Conservation (phyloP, 495 filamentous ascomycete species). For the Tuber aestivum region DNA sequence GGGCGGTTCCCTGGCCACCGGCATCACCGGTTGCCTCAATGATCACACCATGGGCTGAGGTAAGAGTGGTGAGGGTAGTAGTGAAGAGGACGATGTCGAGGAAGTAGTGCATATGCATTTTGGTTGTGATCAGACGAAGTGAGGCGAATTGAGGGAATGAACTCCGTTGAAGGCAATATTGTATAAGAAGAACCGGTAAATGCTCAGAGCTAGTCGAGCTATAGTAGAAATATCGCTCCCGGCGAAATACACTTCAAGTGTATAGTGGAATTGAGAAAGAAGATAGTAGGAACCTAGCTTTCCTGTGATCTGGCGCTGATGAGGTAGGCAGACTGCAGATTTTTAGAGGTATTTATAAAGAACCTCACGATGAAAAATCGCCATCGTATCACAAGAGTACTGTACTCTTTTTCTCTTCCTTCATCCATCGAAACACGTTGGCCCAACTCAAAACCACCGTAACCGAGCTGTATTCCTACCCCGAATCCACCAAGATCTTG, state of each 20-base stretch:
- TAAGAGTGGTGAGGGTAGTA: background rate
- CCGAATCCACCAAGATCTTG: no score
- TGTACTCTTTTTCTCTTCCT: no score
- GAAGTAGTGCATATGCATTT: slow-evolving; percentile 1
- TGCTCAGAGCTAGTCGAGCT: background rate
- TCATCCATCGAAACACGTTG: no score
- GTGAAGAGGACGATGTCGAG: background rate
- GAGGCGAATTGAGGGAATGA: background rate
- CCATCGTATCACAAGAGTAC: no score
- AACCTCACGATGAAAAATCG: no score
- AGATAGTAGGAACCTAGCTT: background rate
- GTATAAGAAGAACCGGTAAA: background rate
- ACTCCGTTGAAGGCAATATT: background rate
- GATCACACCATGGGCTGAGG: slow-evolving; percentile 50
- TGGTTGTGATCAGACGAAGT: background rate
- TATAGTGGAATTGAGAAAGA: background rate
- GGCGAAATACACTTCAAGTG: slow-evolving; percentile 1
- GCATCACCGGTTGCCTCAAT: slow-evolving; percentile 48
- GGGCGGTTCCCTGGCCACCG: slow-evolving; percentile 45
- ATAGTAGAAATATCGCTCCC: background rate
- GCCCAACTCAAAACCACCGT: no score
- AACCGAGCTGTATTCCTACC: no score
- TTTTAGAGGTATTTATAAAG: no score
- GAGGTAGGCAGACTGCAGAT: background rate
- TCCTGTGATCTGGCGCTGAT: background rate